Evolutionary conservation across 352 stramenopile genomes (phyloP).

Genomic region (Globisporangium yorkense): DNA sequence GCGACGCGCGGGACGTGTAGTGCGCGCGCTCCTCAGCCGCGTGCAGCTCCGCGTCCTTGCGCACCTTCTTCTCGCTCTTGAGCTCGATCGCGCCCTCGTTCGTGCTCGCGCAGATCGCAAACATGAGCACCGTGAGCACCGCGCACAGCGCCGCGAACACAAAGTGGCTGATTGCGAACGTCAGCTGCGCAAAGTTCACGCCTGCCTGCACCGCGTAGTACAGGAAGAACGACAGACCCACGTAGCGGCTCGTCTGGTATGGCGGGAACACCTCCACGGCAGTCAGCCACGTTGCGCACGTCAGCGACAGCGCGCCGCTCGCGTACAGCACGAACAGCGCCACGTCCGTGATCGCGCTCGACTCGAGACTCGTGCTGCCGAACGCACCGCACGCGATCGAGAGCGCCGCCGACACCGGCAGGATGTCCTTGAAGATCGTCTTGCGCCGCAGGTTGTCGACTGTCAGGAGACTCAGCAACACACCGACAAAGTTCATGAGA

Average conservation of each 20-base stretch:
- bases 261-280: constrained; percentile 82
- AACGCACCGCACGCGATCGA: constrained; percentile 56
- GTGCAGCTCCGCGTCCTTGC: constrained; percentile 42
- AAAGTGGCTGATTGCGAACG: constrained; percentile 73
- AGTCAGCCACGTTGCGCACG: constrained; percentile 76
- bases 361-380: constrained; percentile 34
- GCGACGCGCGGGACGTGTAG: constrained; percentile 48
- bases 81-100: constrained; percentile 80
- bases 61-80: constrained; percentile 80
- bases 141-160: constrained; percentile 62
- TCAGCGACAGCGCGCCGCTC: constrained; percentile 61
- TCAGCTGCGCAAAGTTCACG: constrained; percentile 57
- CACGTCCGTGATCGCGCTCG: constrained; percentile 39
- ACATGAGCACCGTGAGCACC: constrained; percentile 71
- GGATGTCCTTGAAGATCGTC: constrained; percentile 85
- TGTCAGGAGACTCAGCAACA: constrained; percentile 61
- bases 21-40: constrained; percentile 30
- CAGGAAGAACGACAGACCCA: constrained; percentile 64
- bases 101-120: constrained; percentile 70
- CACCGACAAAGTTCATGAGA: constrained; percentile 63
- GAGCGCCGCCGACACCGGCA: constrained; percentile 60
- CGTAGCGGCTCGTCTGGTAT: constrained; percentile 64
- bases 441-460: constrained; percentile 85
- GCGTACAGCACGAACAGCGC: constrained; percentile 63
- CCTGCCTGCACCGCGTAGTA: constrained; percentile 71